These are phyloP conservation scores for Fusarium devonianum DNA, from an alignment of 2,329 filamentous ascomycete species.

Conservation along the genomic window DNA sequence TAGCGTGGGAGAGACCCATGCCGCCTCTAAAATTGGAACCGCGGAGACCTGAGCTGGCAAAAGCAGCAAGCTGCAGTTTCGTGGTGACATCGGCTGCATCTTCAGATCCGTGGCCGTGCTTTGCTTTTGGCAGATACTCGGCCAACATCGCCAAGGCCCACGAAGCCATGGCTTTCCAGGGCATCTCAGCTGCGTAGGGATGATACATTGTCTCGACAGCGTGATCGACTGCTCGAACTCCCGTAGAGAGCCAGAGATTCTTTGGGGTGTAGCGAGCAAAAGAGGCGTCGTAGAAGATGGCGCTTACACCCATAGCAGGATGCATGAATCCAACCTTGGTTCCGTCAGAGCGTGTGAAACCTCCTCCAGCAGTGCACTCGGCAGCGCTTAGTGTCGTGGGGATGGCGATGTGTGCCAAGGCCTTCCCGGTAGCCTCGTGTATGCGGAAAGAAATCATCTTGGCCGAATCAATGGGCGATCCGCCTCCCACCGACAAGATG, in stretches of 20 bases:
- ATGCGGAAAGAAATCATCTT: conserved; percentile 37
- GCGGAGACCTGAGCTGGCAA: conserved; percentile 34
- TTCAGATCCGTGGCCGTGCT: conserved; percentile 15
- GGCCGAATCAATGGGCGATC: conserved; percentile 25
- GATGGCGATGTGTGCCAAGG: conserved; percentile 23
- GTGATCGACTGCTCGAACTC: conserved; percentile 33
- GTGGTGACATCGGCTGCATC: conserved; percentile 23
- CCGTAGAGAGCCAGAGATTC: conserved; percentile 31
- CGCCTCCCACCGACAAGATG: conserved; percentile 27
- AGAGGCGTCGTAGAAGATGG: conserved; percentile 28
- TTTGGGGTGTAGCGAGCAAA: conserved; percentile 31
- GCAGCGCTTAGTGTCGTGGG: conserved; percentile 34
- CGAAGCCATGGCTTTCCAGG: conserved; percentile 31
- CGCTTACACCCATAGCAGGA: conserved; percentile 23
- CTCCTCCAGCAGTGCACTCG: conserved; percentile 33
- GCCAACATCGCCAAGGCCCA: conserved; percentile 19
- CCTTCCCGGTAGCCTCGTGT: conserved; percentile 29
- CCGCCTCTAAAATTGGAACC: conserved; percentile 28
- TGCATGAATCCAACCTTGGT: conserved; percentile 38
- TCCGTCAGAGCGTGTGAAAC: conserved; percentile 36
- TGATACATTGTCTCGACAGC: conserved; percentile 36
- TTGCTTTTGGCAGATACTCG: conserved; percentile 12
- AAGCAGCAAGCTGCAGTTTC: conserved; percentile 31
- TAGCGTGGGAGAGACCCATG: conserved; percentile 18
- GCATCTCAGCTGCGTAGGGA: conserved; percentile 32